Evolutionary conservation across 169 alveolate genomes (phyloP), one percentile per base, ranked within the genome.

Genomic region (Toxoplasma gondii): DNA sequence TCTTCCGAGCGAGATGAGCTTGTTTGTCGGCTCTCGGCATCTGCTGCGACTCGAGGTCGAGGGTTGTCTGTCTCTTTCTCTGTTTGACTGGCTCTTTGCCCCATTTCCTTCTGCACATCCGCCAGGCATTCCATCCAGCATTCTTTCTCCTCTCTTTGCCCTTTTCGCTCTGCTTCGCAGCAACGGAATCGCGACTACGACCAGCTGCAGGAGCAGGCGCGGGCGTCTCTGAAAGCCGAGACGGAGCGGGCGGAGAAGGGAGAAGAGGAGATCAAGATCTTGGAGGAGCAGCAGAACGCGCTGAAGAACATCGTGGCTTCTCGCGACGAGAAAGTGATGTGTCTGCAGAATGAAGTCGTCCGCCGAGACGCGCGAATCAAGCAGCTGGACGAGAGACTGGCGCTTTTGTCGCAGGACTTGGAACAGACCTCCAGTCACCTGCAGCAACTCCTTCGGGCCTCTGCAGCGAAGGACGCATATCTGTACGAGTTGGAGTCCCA

Each of bases 401-500:
- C 58, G 1, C 88, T 83, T 27, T 43, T 92, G 58, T 41, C 92
- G 31, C 92, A 82, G 70, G 94, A 92, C 64, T 78, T 92, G 38
- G 87, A 69, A 38, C 87, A 69, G 49, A 90, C 78, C 54, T 86
- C 70, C 54, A 36, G 44, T 24, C 94, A 92, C 87, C 69, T 92
- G 88, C 94, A 92, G 80, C 94, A 92, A 78, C 49, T 83, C 80
- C 91, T 92, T 0, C 86, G 87, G 78, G 91, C 88, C 41, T 81
- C 87, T 80, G 92, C 92, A 0, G 92, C 94, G 34, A 92, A 83
- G 53, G 94, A 92, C 81, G 94, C 94, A 12, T 92, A 92, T 88
- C 82, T 92, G 92, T 90, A 82, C 27, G 94, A 82, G 43, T 91
- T 92, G 54, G 94, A 92, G 78, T 70, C 92, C 34, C 94, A 92